A percentile compares a stretch with the other conserved stretches of the same genome.
Conservation (phyloP, 1,139 yeast species). For the Hanseniaspora uvarum region DNA sequence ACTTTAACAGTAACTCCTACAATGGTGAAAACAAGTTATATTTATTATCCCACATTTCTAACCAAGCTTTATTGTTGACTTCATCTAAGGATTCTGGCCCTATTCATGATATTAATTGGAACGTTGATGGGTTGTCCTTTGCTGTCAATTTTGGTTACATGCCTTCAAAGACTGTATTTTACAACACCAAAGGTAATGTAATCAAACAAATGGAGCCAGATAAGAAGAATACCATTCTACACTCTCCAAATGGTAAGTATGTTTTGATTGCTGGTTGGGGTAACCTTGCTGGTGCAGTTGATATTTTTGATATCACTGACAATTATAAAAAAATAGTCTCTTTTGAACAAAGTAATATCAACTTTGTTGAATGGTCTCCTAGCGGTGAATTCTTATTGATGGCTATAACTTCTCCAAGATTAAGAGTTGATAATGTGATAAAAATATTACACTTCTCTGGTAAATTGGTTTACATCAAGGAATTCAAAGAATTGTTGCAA, state of each 20-base stretch:
- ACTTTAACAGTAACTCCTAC: conserved; percentile 91
- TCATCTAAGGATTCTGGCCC: conserved; percentile 82
- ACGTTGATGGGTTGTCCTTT: conserved; percentile 91
- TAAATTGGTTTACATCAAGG: conserved; percentile 62
- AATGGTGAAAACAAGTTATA: conserved; percentile 94
- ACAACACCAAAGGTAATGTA: conserved; percentile 86
- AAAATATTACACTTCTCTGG: conserved; percentile 92
- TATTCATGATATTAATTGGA: conserved; percentile 95
- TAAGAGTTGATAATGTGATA: conserved; percentile 91
- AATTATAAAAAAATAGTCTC: conserved; percentile 68
- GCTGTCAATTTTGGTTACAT: conserved; percentile 95
- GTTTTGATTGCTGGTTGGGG: conserved; percentile 96
- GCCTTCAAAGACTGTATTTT: conserved; percentile 94
- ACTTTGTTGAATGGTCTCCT: conserved; percentile 97
- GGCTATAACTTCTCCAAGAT: conserved; percentile 93
- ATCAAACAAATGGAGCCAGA: conserved; percentile 77
- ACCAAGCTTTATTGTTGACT: conserved; percentile 79
- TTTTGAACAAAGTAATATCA: conserved; percentile 86
- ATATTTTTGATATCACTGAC: conserved; percentile 76
- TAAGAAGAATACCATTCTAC: conserved; percentile 79
- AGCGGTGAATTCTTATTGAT: conserved; percentile 88
- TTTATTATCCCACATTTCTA: conserved; percentile 69
- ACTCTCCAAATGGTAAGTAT: conserved; percentile 89
- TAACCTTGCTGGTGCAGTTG: conserved; percentile 92
- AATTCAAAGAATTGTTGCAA: conserved; percentile 67